These are phyloP conservation scores for Phalaenopsis hybrid DNA, from an alignment of 116 monocot genomes.

Conservation along the genomic window DNA sequence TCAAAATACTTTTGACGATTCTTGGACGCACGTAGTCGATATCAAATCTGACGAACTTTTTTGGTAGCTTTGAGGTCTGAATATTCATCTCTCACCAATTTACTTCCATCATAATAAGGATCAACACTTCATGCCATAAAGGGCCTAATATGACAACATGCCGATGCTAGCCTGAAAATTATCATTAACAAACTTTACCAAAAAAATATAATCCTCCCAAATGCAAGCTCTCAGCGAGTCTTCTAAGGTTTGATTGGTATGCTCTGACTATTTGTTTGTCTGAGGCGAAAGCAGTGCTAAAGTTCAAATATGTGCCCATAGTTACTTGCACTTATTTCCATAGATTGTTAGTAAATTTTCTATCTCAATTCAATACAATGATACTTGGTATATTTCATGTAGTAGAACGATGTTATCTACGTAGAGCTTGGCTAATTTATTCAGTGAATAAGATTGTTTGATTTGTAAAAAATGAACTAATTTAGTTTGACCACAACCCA, in stretches of 20 bases:
- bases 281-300: not conserved
- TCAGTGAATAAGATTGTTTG: not conserved
- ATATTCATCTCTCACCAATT: not conserved
- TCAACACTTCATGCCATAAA: not conserved
- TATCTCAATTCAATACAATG: not conserved
- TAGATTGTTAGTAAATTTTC: not conserved
- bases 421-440: not conserved
- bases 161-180: too few species aligned
- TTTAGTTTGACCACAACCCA: not conserved
- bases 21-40: not conserved
- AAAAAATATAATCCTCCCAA: not conserved
- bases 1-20: not conserved
- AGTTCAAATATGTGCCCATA: not conserved
- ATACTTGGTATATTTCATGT: not conserved
- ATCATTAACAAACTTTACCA: too few species aligned
- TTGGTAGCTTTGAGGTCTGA: not conserved
- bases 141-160: not conserved
- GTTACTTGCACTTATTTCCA: not conserved
- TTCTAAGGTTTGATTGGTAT: not conserved
- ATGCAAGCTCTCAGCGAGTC: not conserved
- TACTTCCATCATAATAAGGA: not conserved
- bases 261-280: not conserved
- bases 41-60: not conserved
- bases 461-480: not conserved
- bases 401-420: not conserved